Evolutionary conservation across 768 basidiomycete genomes (phyloP).

Genomic region (Tylopilus balloui): DNA sequence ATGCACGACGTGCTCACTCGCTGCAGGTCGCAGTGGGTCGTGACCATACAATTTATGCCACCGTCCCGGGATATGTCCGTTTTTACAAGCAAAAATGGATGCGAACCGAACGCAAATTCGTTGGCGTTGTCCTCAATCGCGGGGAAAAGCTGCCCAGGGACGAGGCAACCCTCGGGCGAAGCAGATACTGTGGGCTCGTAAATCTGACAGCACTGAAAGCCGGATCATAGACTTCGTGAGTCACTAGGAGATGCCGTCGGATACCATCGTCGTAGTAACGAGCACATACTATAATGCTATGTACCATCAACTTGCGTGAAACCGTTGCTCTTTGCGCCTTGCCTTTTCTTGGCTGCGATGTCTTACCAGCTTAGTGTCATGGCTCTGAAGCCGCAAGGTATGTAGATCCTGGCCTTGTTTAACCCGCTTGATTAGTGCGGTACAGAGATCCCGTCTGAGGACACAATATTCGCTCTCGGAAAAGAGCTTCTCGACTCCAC

Average conservation of each 20-base stretch:
- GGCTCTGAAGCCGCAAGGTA: conserved; percentile 39
- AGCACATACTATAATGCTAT: conserved; percentile 16
- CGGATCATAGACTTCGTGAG: conserved; percentile 6
- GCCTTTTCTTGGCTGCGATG: conserved; percentile 16
- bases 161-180: conserved; percentile 66
- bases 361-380: conserved; percentile 39
- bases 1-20: conserved; percentile 4
- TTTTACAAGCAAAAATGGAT: conserved; percentile 85
- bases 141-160: conserved; percentile 88
- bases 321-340: background rate
- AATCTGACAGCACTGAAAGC: conserved; percentile 46
- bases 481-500: conserved; percentile 54
- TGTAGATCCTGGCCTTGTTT: background rate
- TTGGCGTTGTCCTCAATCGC: conserved; percentile 79
- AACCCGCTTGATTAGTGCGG: background rate
- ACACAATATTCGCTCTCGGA: conserved; percentile 49
- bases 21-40: conserved; percentile 81
- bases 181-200: conserved; percentile 78
- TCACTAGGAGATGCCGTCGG: background rate
- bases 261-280: conserved; percentile 18
- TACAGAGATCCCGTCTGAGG: conserved; percentile 60
- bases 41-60: conserved; percentile 93
- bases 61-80: conserved; percentile 86
- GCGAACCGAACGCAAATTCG: conserved; percentile 67
- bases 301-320: background rate